Evolutionary conservation across 306 rosid genomes (phyloP), one percentile per base, ranked within the genome.

Genomic region (Acacia melanoxylon): DNA sequence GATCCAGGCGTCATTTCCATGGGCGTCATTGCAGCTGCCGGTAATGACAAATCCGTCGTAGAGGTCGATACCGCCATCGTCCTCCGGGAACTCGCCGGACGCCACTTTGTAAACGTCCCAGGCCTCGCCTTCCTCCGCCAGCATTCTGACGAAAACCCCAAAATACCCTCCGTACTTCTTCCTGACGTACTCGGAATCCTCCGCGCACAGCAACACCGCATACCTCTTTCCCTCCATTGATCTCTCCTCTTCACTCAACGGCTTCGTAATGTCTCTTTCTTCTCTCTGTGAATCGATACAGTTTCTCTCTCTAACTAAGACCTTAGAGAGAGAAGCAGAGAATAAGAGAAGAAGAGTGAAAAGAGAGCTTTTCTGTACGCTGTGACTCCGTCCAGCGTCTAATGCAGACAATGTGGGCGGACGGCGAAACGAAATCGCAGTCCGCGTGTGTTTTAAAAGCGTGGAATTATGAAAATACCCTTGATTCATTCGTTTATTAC

Each of bases 21-120:
- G 91, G 1, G 99, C 99, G 29, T 95, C 99, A 59, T 88, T 86
- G 77, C 97, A 90, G 63, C 99, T 95, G 0, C 99, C 99, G 17
- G 93, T 89, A 76, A 95, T 88, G 7, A 95, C 93, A 81, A 93
- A 95, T 0, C 94, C 99, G 4, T 95, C 92, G 35, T 78, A 91
- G 13, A 73, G 20, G 20, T 29, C 19, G 35, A 69, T 70, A 40
- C 89, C 22, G 11, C 88, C 90, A 2, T 86, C 84, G 0, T 90
- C 90, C 0, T 41, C 46, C 0, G 96, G 99, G 5, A 93, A 90
- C 67, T 90, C 90, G 0, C 94, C 91, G 81, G 46, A 8, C 1
- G 80, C 86, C 72, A 91, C 98, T 11, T 90, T 83, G 76, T 86
- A 95, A 0, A 90, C 70, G 41, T 95, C 86, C 99, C 99, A 95